phyloP scores from a whole-genome alignment of 2,329 filamentous ascomycete species.

The Fusarium sp. region DNA sequence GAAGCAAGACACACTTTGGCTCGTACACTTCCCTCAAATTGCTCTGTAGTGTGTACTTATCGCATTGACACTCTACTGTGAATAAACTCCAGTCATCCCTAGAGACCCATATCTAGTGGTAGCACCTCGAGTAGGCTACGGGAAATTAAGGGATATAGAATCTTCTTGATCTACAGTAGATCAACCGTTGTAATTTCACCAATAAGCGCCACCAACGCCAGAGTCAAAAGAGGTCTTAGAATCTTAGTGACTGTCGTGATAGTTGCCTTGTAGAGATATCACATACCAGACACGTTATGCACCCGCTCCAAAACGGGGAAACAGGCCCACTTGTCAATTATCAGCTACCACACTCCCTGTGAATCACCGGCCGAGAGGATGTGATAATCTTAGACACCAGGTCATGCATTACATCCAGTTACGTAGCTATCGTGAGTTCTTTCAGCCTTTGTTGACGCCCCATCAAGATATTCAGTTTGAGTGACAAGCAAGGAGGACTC shows the following conservation, averaged over 20 bases:
- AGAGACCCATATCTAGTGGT: too few species aligned
- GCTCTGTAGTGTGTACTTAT: too few species aligned
- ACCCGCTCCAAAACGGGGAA: neutral
- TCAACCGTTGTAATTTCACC: neutral
- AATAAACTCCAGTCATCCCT: too few species aligned
- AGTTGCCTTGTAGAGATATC: neutral
- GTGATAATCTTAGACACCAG: neutral
- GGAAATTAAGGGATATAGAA: neutral
- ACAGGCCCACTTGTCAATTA: neutral
- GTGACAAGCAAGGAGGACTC: too few species aligned
- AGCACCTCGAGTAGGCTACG: neutral
- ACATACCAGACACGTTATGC: slow-evolving; percentile 21
- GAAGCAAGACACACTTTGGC: too few species aligned
- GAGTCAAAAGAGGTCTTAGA: neutral
- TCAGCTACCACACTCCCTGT: rapidly evolving
- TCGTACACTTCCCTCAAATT: too few species aligned
- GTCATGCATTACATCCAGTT: rapidly evolving
- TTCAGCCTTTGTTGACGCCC: rapidly evolving
- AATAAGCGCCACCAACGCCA: neutral
- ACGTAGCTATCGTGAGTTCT: neutral
- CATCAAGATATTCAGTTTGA: rapidly evolving
- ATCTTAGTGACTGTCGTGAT: neutral
- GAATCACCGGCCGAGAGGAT: too few species aligned
- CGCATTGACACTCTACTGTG: too few species aligned
- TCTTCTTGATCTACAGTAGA: neutral